Evolutionary conservation across 2,329 filamentous ascomycete species (phyloP), one percentile per base, ranked within the genome.

Genomic region (Aspergillus transmontanensis): DNA sequence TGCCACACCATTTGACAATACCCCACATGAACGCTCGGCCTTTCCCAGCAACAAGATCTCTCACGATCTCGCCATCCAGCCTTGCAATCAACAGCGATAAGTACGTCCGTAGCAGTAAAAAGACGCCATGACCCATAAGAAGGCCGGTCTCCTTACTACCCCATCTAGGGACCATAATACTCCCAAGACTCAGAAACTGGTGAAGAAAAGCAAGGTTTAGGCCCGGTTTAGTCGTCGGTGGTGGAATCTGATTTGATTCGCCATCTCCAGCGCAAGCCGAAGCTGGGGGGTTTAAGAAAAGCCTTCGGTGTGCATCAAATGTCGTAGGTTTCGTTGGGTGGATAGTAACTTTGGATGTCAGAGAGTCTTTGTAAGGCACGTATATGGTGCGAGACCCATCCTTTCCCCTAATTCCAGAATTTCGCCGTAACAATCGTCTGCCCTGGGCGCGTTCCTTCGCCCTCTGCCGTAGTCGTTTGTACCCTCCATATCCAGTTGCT

Each of bases 131-230:
- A 72, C 93, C 95, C 66, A 97, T 79, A 34, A 99, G 83, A 66
- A 99, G 81, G 1, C 94, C 94, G 0, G 94, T 94, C 81, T 98
- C 95, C 77, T 99, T 99, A 77, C 93, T 97, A 19, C 90, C 90
- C 91, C 94, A 97, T 66, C 94, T 85, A 6, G 95, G 95, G 66
- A 99, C 91, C 93, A 98, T 96, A 74, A 99, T 98, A 79, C 93
- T 97, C 81, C 98, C 88, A 60, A 99, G 81, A 73, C 94, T 97
- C 58, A 98, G 84, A 72, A 99, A 98, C 79, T 99, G 95, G 76
- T 99, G 95, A 59, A 99, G 79, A 73, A 99, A 99, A 12, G 95
- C 95, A 63, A 99, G 84, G 75, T 99, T 99, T 45, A 99, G 82
- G 0, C 95, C 95, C 0, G 95, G 93, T 77, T 97, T 98, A 3